phyloP scores from a whole-genome alignment of 139 green algal genomes.

The Chlamydomonas sphaeroides region DNA sequence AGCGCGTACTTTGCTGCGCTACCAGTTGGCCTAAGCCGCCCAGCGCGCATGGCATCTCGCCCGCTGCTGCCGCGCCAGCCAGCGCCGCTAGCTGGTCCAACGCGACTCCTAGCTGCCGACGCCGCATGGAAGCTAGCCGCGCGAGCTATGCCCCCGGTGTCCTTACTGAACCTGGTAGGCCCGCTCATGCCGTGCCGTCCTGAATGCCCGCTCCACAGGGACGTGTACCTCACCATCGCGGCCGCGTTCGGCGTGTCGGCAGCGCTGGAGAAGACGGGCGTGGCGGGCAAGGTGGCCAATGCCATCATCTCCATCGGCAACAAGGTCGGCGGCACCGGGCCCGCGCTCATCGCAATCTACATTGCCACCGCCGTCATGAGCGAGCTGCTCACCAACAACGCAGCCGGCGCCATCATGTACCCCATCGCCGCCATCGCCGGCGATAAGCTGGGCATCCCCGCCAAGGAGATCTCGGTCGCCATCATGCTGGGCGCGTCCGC shows the following conservation, averaged over 20 bases:
- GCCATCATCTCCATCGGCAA: constrained; percentile 27
- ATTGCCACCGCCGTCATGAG: constrained; percentile 66
- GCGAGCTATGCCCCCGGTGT: too few relatives aligned
- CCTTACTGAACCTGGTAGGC: too few relatives aligned
- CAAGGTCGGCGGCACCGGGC: neutral
- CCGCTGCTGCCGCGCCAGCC: too few relatives aligned
- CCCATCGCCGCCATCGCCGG: constrained; percentile 42
- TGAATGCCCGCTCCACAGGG: neutral
- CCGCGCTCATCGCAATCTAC: constrained; percentile 58
- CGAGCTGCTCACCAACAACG: constrained; percentile 77
- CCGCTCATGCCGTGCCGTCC: too few relatives aligned
- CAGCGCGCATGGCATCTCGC: too few relatives aligned
- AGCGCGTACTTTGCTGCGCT: too few relatives aligned
- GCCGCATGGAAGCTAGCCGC: too few relatives aligned
- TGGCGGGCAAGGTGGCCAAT: neutral
- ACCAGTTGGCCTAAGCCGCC: too few relatives aligned
- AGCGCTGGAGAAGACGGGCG: constrained; percentile 42
- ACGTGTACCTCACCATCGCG: constrained; percentile 70
- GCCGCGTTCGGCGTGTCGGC: constrained; percentile 67
- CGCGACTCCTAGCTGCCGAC: too few relatives aligned
- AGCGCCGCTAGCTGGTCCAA: too few relatives aligned
- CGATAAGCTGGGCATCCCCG: constrained; percentile 45
- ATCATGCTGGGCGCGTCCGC: constrained; percentile 70
- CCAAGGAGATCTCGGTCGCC: constrained; percentile 47
- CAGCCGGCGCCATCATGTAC: constrained; percentile 55